These are phyloP conservation scores for Diaporthe sp. DNA, from an alignment of 2,329 filamentous ascomycete species.

Conservation along the genomic window DNA sequence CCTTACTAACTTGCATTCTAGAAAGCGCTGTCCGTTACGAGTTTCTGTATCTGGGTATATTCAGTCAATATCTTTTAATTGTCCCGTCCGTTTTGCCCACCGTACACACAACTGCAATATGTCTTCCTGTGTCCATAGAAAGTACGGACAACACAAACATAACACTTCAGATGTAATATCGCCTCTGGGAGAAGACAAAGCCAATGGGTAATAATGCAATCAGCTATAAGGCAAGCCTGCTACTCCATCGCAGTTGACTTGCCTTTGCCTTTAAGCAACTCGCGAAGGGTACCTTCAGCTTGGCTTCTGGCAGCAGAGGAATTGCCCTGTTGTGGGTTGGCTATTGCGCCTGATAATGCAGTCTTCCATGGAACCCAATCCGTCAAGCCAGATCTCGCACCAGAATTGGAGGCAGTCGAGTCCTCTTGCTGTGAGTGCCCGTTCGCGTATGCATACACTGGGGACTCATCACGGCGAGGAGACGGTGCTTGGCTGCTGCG, in stretches of 20 bases:
- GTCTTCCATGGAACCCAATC: conserved; percentile 61
- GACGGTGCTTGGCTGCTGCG: conserved; percentile 46
- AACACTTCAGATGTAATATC: conserved; percentile 6
- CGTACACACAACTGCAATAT: background rate
- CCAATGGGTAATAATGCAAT: background rate
- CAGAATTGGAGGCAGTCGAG: conserved; percentile 43
- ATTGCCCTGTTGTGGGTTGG: conserved; percentile 22
- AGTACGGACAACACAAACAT: background rate
- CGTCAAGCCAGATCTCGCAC: conserved; percentile 55
- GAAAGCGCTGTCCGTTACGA: background rate
- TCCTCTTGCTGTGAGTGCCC: conserved; percentile 43
- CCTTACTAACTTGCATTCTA: conserved; percentile 27
- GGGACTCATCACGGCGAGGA: conserved; percentile 38
- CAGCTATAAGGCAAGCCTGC: background rate
- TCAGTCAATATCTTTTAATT: conserved; percentile 16
- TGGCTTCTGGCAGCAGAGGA: conserved; percentile 51
- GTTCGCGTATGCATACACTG: conserved; percentile 41
- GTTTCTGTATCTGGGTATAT: conserved; percentile 34
- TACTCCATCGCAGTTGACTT: conserved; percentile 42
- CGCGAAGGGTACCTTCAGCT: conserved; percentile 68
- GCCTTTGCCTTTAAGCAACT: conserved; percentile 57
- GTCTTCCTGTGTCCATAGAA: background rate
- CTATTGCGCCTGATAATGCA: conserved; percentile 45
- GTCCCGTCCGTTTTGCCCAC: background rate
- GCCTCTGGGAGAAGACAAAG: background rate